Evolutionary conservation across 2,329 filamentous ascomycete genomes (phyloP), one percentile per base, ranked within the genome.

Genomic region (Ramularia endophylla): DNA sequence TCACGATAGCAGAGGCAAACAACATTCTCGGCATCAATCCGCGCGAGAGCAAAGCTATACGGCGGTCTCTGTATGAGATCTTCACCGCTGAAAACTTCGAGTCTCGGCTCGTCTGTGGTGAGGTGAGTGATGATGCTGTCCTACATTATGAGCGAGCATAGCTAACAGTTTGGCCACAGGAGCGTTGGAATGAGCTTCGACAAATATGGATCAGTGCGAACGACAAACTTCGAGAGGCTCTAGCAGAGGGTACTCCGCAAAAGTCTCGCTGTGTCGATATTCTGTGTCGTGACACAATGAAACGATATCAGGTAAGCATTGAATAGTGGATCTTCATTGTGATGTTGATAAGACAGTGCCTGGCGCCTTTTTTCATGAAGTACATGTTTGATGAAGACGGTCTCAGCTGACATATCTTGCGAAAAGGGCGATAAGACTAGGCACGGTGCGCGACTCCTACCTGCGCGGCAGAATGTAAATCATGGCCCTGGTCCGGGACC

Each of bases 1-100:
- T 90, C 74, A 81, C 79, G 1, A 75, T 90, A 32, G 74, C 78
- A 1, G 81, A 88, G 44, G 85, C 84, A 4, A 89, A 87, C 60
- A 85, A 83, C 57, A 69, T 74, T 20, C 71, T 87, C 34, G 78
- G 79, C 20, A 70, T 87, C 51, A 85, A 84, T 46, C 78, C 81
- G 5, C 78, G 82, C 55, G 73, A 82, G 56, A 77, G 75, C 55
- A 77, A 85, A 19, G 72, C 78, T 33, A 69, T 87, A 32, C 77
- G 85, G 12, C 73, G 75, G 38, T 71, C 73, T 0, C 83, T 90
- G 53, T 80, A 84, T 55, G 67, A 75, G 36, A 78, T 82, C 0
- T 66, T 92, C 9, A 76, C 74, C 44, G 71, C 72, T 1, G 78
- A 81, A 41, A 75, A 81, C 29, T 84, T 88, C 54, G 81, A 77